These are phyloP conservation scores for Epichloe brachyelytri DNA, from an alignment of 2,329 filamentous ascomycete species.

Conservation along the genomic window DNA sequence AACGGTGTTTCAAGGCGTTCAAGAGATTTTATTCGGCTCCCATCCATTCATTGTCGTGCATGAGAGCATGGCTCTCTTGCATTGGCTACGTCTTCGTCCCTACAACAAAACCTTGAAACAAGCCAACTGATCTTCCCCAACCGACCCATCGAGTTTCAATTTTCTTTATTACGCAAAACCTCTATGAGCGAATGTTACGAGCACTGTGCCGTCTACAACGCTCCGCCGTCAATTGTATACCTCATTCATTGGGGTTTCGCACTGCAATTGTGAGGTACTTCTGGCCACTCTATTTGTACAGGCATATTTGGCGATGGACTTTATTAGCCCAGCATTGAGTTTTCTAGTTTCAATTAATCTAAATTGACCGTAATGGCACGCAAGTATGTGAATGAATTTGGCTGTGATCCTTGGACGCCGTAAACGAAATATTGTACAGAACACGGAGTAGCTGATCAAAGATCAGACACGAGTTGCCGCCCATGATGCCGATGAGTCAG, in stretches of 20 bases:
- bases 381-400: not conserved
- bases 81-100: not conserved
- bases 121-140: not conserved
- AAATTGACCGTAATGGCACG: not conserved
- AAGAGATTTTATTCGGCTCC: not conserved
- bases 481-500: not conserved
- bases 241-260: not conserved
- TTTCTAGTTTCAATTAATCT: conserved; percentile 9
- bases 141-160: not conserved
- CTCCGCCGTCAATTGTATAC: not conserved
- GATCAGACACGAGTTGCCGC: too few species aligned
- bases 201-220: not conserved
- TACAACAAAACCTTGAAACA: not conserved
- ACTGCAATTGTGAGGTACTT: not conserved
- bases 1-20: conserved; percentile 4
- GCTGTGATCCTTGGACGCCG: not conserved
- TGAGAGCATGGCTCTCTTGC: not conserved
- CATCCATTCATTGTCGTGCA: not conserved
- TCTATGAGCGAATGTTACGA: not conserved
- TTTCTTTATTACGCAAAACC: not conserved
- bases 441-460: not conserved
- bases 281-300: conserved; percentile 14
- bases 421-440: not conserved
- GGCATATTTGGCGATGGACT: conserved; percentile 20
- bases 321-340: conserved; percentile 13